These are phyloP conservation scores for Neurospora sp. DNA, from an alignment of 2,329 filamentous ascomycete species.

Conservation along the genomic window DNA sequence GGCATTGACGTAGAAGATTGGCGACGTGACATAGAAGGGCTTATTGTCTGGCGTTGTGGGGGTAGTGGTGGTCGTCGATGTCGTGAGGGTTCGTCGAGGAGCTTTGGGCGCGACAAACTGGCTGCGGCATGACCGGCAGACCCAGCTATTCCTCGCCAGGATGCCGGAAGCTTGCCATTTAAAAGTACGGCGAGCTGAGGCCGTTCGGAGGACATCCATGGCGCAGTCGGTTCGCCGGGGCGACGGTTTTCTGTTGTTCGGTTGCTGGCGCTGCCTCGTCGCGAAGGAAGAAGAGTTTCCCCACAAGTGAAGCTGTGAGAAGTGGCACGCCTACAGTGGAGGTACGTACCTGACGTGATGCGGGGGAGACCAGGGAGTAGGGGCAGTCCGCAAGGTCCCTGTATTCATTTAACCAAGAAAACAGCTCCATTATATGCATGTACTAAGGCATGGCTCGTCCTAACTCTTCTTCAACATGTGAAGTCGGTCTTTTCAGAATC, in stretches of 20 bases:
- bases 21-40: constrained; percentile 90
- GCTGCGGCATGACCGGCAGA: constrained; percentile 13
- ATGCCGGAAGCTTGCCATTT: constrained; percentile 9
- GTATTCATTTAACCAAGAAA: neutral
- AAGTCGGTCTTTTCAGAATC: neutral
- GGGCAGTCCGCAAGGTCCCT: neutral
- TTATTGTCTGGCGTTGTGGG: constrained; percentile 35
- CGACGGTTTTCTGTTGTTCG: neutral
- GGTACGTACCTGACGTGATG: neutral
- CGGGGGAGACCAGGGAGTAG: neutral
- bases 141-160: constrained; percentile 13
- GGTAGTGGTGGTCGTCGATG: neutral
- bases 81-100: constrained; percentile 6
- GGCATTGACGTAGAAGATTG: constrained; percentile 98
- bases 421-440: neutral
- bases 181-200: constrained; percentile 2
- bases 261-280: neutral
- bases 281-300: neutral
- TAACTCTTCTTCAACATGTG: neutral
- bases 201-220: constrained; percentile 20
- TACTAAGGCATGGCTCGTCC: neutral
- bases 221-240: constrained; percentile 9
- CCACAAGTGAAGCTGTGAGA: neutral
- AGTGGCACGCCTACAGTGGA: neutral
- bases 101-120: constrained; percentile 1